Percentiles rank a stretch among this genome's conserved stretches.
phyloP scores from a whole-genome alignment of 345 rosid genomes.

The Eucalyptus rudis region DNA sequence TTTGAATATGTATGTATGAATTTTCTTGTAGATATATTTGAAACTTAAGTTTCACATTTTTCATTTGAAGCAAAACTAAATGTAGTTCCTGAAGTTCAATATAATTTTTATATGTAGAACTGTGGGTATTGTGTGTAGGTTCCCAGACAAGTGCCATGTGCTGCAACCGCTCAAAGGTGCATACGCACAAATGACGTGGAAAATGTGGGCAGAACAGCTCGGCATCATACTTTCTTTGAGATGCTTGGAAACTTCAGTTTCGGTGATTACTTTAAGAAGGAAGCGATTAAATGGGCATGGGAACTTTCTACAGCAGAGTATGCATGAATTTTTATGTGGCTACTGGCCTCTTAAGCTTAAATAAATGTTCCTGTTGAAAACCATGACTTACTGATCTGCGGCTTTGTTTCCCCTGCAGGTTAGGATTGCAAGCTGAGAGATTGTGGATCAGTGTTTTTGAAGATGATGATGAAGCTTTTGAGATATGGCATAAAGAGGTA shows the following conservation, averaged over 20 bases:
- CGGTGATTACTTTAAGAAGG: slow-evolving; percentile 92
- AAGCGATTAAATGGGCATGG: slow-evolving; percentile 96
- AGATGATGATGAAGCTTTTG: slow-evolving; percentile 85
- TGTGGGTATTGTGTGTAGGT: slow-evolving; percentile 21
- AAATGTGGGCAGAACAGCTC: slow-evolving; percentile 83
- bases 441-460: slow-evolving; percentile 78
- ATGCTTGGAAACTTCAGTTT: slow-evolving; percentile 98
- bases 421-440: slow-evolving; percentile 52
- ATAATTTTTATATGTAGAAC: neutral
- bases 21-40: neutral
- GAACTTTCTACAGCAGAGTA: slow-evolving; percentile 84
- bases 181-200: slow-evolving; percentile 91
- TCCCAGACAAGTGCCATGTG: slow-evolving; percentile 77
- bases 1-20: neutral
- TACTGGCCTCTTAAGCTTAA: neutral
- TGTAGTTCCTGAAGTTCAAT: neutral
- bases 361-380: neutral
- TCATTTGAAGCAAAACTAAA: neutral
- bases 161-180: slow-evolving; percentile 83
- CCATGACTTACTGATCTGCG: neutral
- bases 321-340: slow-evolving; percentile 5
- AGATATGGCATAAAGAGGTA: slow-evolving; percentile 81
- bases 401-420: slow-evolving; percentile 16
- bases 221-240: slow-evolving; percentile 95
- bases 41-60: neutral